A percentile compares a stretch with the other conserved stretches of the same genome.
Evolutionary conservation across 306 rosid species (phyloP).

Genomic region (Clitoria ternatea): DNA sequence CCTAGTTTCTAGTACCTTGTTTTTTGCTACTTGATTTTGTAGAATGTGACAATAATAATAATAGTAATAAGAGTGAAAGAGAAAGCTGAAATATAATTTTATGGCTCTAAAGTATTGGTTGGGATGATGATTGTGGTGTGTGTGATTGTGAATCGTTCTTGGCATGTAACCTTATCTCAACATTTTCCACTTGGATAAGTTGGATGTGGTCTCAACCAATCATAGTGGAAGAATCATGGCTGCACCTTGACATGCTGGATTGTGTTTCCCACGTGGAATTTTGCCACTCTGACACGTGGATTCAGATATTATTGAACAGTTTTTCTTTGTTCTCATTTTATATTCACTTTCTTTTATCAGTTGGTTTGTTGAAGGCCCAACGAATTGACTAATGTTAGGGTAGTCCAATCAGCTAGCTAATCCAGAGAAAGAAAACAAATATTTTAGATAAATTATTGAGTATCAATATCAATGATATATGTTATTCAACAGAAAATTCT

Average conservation of each 20-base stretch:
- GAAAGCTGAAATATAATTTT: slow-evolving; percentile 25
- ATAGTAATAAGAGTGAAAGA: slow-evolving; percentile 13
- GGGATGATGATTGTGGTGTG: slow-evolving; percentile 29
- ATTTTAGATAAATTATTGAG: background rate
- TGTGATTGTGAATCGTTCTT: slow-evolving; percentile 48
- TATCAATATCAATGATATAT: background rate
- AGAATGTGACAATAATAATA: slow-evolving; percentile 24
- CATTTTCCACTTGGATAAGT: slow-evolving; percentile 62
- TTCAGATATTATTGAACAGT: background rate
- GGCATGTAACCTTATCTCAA: slow-evolving; percentile 62
- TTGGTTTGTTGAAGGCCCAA: background rate
- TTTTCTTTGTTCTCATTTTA: background rate
- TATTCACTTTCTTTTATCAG: background rate
- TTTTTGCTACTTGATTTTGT: background rate
- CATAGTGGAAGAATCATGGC: background rate
- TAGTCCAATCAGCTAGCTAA: background rate
- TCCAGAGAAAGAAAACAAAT: background rate
- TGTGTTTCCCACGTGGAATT: slow-evolving; percentile 43
- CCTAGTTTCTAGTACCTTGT: too few relatives aligned
- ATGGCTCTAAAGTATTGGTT: background rate
- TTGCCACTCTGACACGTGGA: slow-evolving; percentile 41
- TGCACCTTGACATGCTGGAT: slow-evolving; percentile 46
- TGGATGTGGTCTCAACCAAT: slow-evolving; percentile 57
- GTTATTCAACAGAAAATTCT: background rate
- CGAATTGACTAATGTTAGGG: background rate